These are phyloP conservation scores for Kregervanrija pseudodelftensis DNA, from an alignment of 805 yeast genomes.

Conservation along the genomic window DNA sequence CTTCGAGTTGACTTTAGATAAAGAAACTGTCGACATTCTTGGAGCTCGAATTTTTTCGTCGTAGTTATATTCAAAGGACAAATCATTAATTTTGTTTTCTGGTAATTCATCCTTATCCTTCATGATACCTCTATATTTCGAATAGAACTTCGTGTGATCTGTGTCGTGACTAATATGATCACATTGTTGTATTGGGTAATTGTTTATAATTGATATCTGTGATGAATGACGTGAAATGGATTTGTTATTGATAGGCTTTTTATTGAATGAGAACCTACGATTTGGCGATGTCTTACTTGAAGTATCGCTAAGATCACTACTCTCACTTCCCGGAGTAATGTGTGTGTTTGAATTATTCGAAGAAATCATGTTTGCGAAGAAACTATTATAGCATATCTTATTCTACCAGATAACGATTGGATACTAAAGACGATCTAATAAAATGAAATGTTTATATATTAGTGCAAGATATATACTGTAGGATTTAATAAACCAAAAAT, in stretches of 20 bases:
- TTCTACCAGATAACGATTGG: no score
- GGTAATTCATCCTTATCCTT: conserved; percentile 25
- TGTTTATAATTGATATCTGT: conserved; percentile 21
- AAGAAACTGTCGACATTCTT: conserved; percentile 34
- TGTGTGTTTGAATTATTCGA: no score
- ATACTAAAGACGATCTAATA: no score
- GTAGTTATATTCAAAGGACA: conserved; percentile 33
- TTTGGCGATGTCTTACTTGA: not conserved
- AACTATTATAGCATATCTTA: no score
- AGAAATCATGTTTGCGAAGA: no score
- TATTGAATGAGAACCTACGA: conserved; percentile 24
- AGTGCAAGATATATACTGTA: no score
- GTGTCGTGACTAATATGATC: conserved; percentile 22
- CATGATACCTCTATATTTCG: conserved; percentile 25
- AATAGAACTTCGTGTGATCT: conserved; percentile 24
- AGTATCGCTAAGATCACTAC: no score
- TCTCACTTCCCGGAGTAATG: no score
- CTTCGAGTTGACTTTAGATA: conserved; percentile 12
- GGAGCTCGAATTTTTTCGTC: conserved; percentile 53
- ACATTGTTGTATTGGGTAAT: conserved; percentile 27
- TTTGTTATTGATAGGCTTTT: conserved; percentile 19
- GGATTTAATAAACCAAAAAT: no score
- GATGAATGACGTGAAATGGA: conserved; percentile 15
- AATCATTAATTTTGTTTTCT: conserved; percentile 20
- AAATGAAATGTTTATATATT: no score